Conservation (phyloP, 2,329 filamentous ascomycete genomes). For the Trichoderma sp. region DNA sequence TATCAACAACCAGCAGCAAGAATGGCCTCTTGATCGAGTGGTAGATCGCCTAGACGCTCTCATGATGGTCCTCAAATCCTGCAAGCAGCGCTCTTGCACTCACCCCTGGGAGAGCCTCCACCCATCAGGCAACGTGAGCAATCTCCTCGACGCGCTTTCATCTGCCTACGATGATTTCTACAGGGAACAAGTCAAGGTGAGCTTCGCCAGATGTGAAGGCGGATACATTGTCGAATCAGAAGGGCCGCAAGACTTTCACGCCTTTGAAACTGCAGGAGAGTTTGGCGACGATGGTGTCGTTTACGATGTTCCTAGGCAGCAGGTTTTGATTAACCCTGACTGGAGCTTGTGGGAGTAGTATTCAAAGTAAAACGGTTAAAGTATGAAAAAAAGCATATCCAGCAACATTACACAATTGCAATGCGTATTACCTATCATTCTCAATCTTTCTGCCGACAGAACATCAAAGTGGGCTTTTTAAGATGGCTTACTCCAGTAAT, state of each 20-base stretch:
- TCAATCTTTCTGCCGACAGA: not conserved
- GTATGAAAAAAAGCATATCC: not conserved
- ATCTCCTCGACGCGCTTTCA: slow-evolving; percentile 55
- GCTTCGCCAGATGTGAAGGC: slow-evolving; percentile 56
- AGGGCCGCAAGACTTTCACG: slow-evolving; percentile 48
- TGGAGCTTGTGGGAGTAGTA: slow-evolving; percentile 23
- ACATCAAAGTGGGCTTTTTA: not conserved
- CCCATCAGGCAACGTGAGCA: slow-evolving; percentile 55
- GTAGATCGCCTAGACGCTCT: slow-evolving; percentile 58
- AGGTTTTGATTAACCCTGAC: not conserved
- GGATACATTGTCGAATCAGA: slow-evolving; percentile 60
- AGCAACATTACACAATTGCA: not conserved
- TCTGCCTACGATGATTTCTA: slow-evolving; percentile 56
- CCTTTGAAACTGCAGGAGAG: not conserved
- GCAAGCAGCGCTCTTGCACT: slow-evolving; percentile 56
- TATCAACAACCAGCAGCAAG: slow-evolving; percentile 32
- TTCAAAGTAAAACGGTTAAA: not conserved
- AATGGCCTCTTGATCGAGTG: slow-evolving; percentile 43
- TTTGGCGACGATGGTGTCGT: not conserved
- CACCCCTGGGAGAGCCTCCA: slow-evolving; percentile 62
- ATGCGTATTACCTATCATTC: not conserved
- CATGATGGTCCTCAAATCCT: slow-evolving; percentile 64
- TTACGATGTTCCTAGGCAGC: not conserved
- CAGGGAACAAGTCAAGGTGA: slow-evolving; percentile 51
- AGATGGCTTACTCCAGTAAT: not conserved